Conservation (phyloP, 768 basidiomycete species). For the Lactarius evosmus region DNA sequence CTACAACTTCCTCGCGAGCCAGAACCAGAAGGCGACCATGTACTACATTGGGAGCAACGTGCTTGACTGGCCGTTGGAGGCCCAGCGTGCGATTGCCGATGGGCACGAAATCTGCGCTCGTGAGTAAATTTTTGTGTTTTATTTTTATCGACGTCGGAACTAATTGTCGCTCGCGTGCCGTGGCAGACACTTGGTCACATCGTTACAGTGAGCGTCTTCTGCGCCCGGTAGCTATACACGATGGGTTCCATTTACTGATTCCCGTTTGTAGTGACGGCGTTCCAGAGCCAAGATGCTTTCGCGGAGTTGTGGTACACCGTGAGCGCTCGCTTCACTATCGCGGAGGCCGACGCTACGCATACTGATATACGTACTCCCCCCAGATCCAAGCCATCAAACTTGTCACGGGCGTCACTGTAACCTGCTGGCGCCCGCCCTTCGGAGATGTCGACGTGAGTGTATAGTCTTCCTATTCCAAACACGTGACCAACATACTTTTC, state of each 20-base stretch:
- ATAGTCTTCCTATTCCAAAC: no score
- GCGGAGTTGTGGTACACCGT: conserved; percentile 75
- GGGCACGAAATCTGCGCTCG: conserved; percentile 57
- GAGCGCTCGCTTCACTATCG: conserved; percentile 27
- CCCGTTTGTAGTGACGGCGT: conserved; percentile 47
- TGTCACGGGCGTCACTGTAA: conserved; percentile 54
- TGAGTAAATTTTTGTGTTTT: conserved; percentile 36
- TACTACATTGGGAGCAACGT: conserved; percentile 62
- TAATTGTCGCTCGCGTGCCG: background rate
- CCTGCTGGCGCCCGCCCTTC: conserved; percentile 60
- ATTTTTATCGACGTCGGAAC: no score
- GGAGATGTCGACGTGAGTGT: conserved; percentile 55
- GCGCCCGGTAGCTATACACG: background rate
- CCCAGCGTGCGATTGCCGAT: conserved; percentile 51
- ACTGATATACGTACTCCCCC: background rate
- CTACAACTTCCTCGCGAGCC: conserved; percentile 49
- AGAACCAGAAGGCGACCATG: conserved; percentile 64
- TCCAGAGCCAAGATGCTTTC: conserved; percentile 62
- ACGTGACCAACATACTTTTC: no score
- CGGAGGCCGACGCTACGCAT: background rate
- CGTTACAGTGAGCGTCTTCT: conserved; percentile 38
- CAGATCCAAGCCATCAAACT: conserved; percentile 54
- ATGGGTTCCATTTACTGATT: background rate
- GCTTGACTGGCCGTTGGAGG: conserved; percentile 53
- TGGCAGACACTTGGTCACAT: conserved; percentile 49